phyloP scores from a whole-genome alignment of 2,329 filamentous ascomycete species.

The Paraconiothyrium sp. region DNA sequence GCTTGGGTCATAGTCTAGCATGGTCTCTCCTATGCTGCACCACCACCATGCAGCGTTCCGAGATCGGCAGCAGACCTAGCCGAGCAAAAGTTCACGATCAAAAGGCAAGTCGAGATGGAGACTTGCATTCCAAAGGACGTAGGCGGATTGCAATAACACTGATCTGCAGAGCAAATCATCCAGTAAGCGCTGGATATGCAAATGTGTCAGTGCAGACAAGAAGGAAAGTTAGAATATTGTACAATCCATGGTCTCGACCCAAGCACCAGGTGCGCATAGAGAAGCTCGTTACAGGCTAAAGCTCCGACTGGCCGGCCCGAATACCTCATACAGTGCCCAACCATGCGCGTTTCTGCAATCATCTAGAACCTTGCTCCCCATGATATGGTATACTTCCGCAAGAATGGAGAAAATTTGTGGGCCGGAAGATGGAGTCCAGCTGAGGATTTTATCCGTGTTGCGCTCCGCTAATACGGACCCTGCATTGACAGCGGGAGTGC shows the following conservation, averaged over 20 bases:
- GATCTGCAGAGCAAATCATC: constrained; percentile 14
- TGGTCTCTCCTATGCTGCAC: background rate
- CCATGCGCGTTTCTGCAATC: constrained; percentile 28
- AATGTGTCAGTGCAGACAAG: constrained; percentile 13
- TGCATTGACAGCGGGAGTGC: constrained; percentile 7
- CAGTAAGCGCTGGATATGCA: constrained; percentile 5
- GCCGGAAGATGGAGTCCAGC: constrained; percentile 9
- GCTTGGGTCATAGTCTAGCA: background rate
- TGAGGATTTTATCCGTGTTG: background rate
- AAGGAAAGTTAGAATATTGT: constrained; percentile 12
- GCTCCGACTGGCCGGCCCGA: constrained; percentile 26
- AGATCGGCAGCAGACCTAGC: background rate
- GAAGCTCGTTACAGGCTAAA: constrained; percentile 26
- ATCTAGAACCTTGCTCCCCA: constrained; percentile 21
- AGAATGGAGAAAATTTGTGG: constrained; percentile 8
- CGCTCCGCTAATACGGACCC: background rate
- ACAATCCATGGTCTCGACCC: constrained; percentile 13
- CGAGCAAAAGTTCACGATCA: background rate
- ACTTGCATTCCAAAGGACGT: background rate
- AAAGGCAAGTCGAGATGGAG: background rate
- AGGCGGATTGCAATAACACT: background rate
- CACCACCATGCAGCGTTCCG: constrained; percentile 3
- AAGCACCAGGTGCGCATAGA: constrained; percentile 25
- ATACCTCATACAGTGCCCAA: constrained; percentile 20
- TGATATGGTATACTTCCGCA: constrained; percentile 14